Base-by-base conservation (phyloP, 2,329 filamentous ascomycete species). In the Ophiostoma fasciatum region DNA sequence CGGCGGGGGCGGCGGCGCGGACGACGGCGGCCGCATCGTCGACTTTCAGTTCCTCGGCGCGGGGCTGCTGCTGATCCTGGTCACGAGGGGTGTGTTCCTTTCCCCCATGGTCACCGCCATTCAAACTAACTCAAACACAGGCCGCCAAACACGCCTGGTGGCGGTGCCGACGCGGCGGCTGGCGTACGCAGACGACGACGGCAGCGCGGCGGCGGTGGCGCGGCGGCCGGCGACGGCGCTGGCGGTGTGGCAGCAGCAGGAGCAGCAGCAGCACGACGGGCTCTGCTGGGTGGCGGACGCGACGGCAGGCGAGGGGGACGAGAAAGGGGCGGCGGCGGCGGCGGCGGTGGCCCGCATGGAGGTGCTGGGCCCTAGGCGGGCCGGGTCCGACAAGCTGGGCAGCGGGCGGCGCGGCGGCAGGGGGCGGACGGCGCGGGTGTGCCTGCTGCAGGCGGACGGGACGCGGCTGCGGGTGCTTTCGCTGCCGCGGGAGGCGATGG, bases 1-100 rank as follows among this genome's bases (percentile, higher is more conserved):
- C 6, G 27, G 33, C 10, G n/a, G n/a, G n/a, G n/a, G n/a, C n/a
- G n/a, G n/a, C n/a, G n/a, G n/a, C n/a, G n/a, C n/a, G n/a, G n/a
- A n/a, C n/a, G n/a, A n/a, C n/a, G n/a, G n/a, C n/a, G 57, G 56
- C 10, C 56, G 52, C n/a, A 55, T 77, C 13, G 52, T 72, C 15
- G 77, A 84, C 49, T 53, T 79, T 12, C 76, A 78, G 49, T 83
- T 85, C 48, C 63, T 82, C 29, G 65, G 78, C 46, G 71, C 79
- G 37, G 54, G 63, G 11, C 63, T 59, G 0, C 51, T 85, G 2
- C 61, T 84, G 36, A 45, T 82, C 2, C 63, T 85, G 2, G 69
- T 66, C 54, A 23, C 31, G 4, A 14, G 31, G 17, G 28, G 30
- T 45, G 13, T 0, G 33, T 30, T 28, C 5, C 4, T 21, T n/a